Percentiles rank a stretch among this genome's conserved stretches.
Evolutionary conservation across 1,284 basidiomycete species (phyloP).

Genomic region (Irpex sp.): DNA sequence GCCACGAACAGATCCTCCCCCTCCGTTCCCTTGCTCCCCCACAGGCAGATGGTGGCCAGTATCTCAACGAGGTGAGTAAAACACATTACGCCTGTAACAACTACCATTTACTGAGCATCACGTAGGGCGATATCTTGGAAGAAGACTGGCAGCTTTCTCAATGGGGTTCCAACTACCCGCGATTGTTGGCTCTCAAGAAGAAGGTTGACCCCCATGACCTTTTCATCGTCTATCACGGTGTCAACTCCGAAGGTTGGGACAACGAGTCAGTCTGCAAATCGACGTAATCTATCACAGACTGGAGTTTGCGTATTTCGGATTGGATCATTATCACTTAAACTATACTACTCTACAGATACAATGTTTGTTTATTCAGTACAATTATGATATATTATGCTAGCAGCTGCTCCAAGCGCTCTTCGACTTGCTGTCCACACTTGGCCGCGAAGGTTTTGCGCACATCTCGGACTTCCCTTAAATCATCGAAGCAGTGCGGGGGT

Average conservation of each 20-base stretch:
- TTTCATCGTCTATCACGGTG: slow-evolving; percentile 41
- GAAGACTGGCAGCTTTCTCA: slow-evolving; percentile 35
- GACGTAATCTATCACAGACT: neutral
- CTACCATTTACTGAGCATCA: neutral
- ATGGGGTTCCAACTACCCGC: slow-evolving; percentile 40
- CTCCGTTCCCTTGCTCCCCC: slow-evolving; percentile 21
- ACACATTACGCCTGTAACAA: too few relatives aligned
- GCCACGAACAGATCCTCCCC: neutral
- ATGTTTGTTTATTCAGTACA: neutral
- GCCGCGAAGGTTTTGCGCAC: slow-evolving; percentile 20
- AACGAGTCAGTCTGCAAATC: slow-evolving; percentile 5
- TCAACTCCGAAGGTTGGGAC: slow-evolving; percentile 39
- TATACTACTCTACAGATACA: neutral
- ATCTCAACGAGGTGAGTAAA: slow-evolving; percentile 39
- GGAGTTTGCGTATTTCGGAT: neutral
- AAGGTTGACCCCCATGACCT: slow-evolving; percentile 39
- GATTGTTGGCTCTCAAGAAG: slow-evolving; percentile 37
- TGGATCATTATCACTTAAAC: neutral
- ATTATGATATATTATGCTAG: slow-evolving; percentile 8
- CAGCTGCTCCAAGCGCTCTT: slow-evolving; percentile 22
- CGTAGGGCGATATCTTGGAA: slow-evolving; percentile 26
- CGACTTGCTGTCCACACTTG: slow-evolving; percentile 16
- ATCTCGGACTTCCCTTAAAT: slow-evolving; percentile 12
- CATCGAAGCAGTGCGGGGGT: slow-evolving; percentile 39
- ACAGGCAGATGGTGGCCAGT: slow-evolving; percentile 28